These are phyloP conservation scores for Ceratorhiza oryzae-sativae DNA, from an alignment of 1,284 basidiomycete genomes.

Conservation along the genomic window DNA sequence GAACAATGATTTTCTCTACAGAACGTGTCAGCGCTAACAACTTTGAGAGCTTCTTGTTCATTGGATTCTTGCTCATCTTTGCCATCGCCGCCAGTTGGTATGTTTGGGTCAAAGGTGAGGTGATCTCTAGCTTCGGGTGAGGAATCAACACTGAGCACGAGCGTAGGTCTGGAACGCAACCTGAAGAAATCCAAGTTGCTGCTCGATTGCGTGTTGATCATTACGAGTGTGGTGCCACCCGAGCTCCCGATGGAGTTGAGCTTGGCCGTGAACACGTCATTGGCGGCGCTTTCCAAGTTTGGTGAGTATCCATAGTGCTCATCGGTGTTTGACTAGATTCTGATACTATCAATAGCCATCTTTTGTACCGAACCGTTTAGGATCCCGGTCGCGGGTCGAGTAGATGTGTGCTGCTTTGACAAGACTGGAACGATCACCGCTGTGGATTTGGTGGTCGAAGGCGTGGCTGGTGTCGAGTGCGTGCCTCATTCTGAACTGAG, in stretches of 20 bases:
- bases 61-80: conserved; percentile 94
- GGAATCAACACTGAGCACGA: neutral
- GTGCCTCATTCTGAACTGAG: conserved; percentile 47
- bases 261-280: conserved; percentile 90
- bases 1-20: conserved; percentile 97
- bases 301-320: conserved; percentile 57
- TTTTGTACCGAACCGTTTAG: conserved; percentile 98
- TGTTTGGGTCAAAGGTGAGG: conserved; percentile 89
- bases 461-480: conserved; percentile 86
- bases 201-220: conserved; percentile 91
- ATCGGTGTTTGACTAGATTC: neutral
- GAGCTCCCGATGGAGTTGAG: conserved; percentile 97
- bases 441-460: conserved; percentile 93
- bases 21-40: conserved; percentile 96
- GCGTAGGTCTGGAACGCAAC: conserved; percentile 80
- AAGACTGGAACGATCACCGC: conserved; percentile 98
- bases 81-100: conserved; percentile 96
- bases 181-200: conserved; percentile 92
- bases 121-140: neutral
- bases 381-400: conserved; percentile 90
- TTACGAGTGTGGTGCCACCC: conserved; percentile 94
- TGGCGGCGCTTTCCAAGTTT: conserved; percentile 92
- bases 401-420: conserved; percentile 97
- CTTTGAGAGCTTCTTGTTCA: conserved; percentile 91
- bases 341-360: conserved; percentile 66